These are phyloP conservation scores for Alternaria longipes DNA, from an alignment of 2,329 filamentous ascomycete species.

Conservation along the genomic window DNA sequence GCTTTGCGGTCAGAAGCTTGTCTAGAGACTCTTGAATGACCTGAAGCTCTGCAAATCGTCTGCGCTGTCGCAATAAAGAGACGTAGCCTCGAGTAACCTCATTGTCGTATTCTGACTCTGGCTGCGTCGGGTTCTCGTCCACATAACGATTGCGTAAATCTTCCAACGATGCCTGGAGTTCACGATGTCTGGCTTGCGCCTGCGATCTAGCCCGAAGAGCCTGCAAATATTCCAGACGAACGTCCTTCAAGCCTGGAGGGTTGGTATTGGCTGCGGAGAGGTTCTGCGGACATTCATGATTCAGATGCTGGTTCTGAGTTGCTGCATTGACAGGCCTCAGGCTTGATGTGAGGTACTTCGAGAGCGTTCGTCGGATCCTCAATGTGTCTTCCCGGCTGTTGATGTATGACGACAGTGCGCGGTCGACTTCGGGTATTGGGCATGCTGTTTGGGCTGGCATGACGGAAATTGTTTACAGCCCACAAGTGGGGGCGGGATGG, in stretches of 20 bases:
- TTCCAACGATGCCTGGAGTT: constrained; percentile 42
- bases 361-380: constrained; percentile 47
- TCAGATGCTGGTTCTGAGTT: constrained; percentile 44
- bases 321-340: constrained; percentile 38
- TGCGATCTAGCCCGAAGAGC: constrained; percentile 55
- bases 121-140: constrained; percentile 39
- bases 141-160: constrained; percentile 39
- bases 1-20: constrained; percentile 46
- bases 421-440: constrained; percentile 51
- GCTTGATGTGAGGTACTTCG: constrained; percentile 44
- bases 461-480: constrained; percentile 2
- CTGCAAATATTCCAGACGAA: constrained; percentile 57
- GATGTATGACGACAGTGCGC: constrained; percentile 48
- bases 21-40: constrained; percentile 58
- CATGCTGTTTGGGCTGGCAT: constrained; percentile 43
- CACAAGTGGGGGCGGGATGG: neutral
- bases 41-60: constrained; percentile 57
- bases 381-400: constrained; percentile 49
- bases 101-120: constrained; percentile 42
- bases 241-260: constrained; percentile 53
- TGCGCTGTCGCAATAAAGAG: constrained; percentile 56
- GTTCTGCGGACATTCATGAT: constrained; percentile 41
- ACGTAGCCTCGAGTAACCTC: constrained; percentile 51
- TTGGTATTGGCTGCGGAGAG: constrained; percentile 35
- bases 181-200: constrained; percentile 52